Evolutionary conservation across 768 basidiomycete genomes (phyloP).

Genomic region (Calocybe cyanea): DNA sequence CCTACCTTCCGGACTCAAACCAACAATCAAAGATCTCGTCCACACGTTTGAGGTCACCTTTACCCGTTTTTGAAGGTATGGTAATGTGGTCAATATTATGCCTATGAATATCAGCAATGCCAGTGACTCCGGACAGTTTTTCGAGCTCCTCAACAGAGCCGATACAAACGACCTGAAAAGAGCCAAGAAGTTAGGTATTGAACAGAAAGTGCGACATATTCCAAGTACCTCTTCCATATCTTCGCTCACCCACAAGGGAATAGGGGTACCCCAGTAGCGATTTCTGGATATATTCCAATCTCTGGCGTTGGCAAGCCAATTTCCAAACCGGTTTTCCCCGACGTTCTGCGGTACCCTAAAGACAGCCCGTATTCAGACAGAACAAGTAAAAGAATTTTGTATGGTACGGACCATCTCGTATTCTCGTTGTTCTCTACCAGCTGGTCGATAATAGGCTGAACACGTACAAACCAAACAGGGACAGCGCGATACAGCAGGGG

Average conservation of each 20-base stretch:
- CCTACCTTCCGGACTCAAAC: constrained; percentile 98
- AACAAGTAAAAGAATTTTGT: background rate
- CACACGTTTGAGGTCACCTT: constrained; percentile 81
- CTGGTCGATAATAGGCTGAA: constrained; percentile 78
- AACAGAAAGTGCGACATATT: background rate
- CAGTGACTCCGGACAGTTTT: constrained; percentile 74
- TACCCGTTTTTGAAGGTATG: constrained; percentile 88
- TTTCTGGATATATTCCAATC: constrained; percentile 99
- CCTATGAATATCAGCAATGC: constrained; percentile 87
- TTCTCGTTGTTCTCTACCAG: constrained; percentile 87
- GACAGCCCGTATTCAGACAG: constrained; percentile 4
- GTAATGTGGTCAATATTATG: constrained; percentile 96
- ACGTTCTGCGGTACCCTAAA: constrained; percentile 87
- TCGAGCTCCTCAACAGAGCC: constrained; percentile 89
- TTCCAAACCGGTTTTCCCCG: constrained; percentile 91
- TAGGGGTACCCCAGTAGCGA: constrained; percentile 98
- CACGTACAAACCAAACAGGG: constrained; percentile 93
- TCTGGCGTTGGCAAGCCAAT: constrained; percentile 96
- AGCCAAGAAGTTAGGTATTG: background rate
- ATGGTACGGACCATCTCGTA: constrained; percentile 71
- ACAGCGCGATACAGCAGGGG: constrained; percentile 96
- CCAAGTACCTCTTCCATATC: constrained; percentile 78
- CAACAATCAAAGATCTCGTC: constrained; percentile 99
- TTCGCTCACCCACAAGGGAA: constrained; percentile 94
- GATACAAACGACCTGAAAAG: constrained; percentile 69